Evolutionary conservation across 306 rosid species (phyloP), one percentile per base, ranked within the genome.

Genomic region (Phaseolus lunatus): DNA sequence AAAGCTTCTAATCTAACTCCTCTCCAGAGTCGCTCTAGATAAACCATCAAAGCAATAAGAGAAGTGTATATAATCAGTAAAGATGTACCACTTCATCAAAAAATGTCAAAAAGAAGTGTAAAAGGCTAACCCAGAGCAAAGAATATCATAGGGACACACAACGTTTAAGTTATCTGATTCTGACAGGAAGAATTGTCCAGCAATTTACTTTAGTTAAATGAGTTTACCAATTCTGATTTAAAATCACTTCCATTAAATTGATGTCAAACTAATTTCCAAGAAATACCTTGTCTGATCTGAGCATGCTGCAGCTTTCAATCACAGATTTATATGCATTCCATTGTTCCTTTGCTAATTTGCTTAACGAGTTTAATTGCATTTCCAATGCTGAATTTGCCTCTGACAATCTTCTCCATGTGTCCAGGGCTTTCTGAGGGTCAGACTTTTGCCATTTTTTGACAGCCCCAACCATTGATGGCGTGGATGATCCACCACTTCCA

Each of bases 391-490:
- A 88, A 82, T 95, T 95, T 43, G 90, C 89, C 85, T 87, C 90
- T n/a, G 94, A 89, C 87, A 92, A 84, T 87, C 86, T 92, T 87
- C 66, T 87, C 97, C 97, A 89, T n/a, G 91, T 89, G 50, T 90
- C 97, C 78, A 79, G 56, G 39, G 97, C 86, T 79, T 82, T 86
- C 73, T 85, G 81, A 80, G 97, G 89, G 81, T 92, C 92, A 37
- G 94, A 81, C 83, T 92, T 92, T 79, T 92, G 99, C 99, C 99
- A 95, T 80, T 88, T 92, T 80, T 91, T 95, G 15, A 95, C 97
- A 56, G 97, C 90, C 81, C 97, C 97, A 57, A 95, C 97, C 99
- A 95, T 95, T 59, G 99, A 95, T 73, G 96, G 97, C 2, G 99
- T 95, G 80, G 96, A 95, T 48, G 97, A 95, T 65, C 99, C 99